Evolutionary conservation across 306 rosid species (phyloP), one percentile per base, ranked within the genome.

Genomic region (Trifolium subterraneum): DNA sequence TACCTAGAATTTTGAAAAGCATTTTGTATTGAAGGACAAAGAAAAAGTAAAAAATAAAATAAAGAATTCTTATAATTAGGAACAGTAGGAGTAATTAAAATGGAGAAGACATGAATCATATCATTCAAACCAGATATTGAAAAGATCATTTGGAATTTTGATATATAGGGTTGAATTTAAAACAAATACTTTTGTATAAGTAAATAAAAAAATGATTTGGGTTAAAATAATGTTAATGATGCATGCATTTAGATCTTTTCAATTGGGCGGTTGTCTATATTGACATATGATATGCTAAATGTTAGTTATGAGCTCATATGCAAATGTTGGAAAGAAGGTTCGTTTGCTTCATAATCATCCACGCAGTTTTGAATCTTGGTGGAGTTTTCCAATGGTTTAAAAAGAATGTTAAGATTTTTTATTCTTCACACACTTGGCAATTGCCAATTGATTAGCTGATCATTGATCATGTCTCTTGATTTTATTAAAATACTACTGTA

Each of bases 261-360:
- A 13, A 20, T 36, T 48, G 5, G 5, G 42, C 10, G 7, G 58
- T 52, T 48, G 3, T 20, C 0, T 9, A 18, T 9, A 18, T 52
- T 10, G 60, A 1, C 7, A 10, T 54, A 23, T 8, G 66, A 29
- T 29, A 5, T 15, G 42, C 20, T 15, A 60, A 25, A 1, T 58
- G 38, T 60, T 6, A 60, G 42, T 60, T 60, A 60, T 2, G 66
- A 29, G 22, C 39, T 31, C 66, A 29, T 58, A 58, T 60, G 66
- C 42, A 15, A 60, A 60, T 60, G 66, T 71, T 55, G 75, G 66
- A 15, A 50, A 64, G 77, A 60, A 39, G 18, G 36, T 60, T 27
- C 59, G 25, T 0, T 60, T n/a, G n/a, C n/a, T n/a, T 72, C 4
- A 72, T 72, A 52, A 60, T 72, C 8, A 55, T 71, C 12, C 52